Base-by-base conservation (phyloP, 1,139 yeast genomes). In the Lodderomyces elongisporus region DNA sequence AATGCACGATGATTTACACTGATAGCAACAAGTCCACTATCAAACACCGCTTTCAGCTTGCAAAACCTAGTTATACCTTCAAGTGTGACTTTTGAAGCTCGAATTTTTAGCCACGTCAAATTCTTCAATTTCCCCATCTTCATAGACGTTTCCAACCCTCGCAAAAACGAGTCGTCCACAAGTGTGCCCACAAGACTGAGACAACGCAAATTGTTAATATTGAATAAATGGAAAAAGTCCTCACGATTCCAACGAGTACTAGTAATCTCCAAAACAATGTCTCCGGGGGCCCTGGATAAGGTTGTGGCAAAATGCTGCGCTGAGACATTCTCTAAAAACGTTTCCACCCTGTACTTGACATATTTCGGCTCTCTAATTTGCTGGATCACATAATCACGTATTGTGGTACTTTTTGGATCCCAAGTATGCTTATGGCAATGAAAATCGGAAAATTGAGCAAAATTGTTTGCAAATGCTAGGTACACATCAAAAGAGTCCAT, bases 91-190 rank as follows among this genome's bases (percentile, higher is more conserved):
- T 25, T 35, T 14, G 43, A 37, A 23, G 28, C 49, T 14, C 41
- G 37, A 2, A 66, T 18, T 12, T 51, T 43, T 1, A 67, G 30
- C 1, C 60, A 39, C 10, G 52, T 43, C 15, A 67, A 47, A 9
- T 43, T 42, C 1, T 46, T 39, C 4, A 59, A 38, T 28, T 51
- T 54, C 1, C 53, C 56, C 14, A 52, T 56, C 27, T 40, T 41
- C 8, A 64, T 47, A 14, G 58, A 45, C 2, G n/a, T n/a, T n/a
- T n/a, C n/a, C n/a, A n/a, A n/a, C n/a, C n/a, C n/a, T n/a, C n/a
- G n/a, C n/a, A n/a, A n/a, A 18, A 55, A 57, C 14, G 45, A 53
- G 39, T 65, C 71, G 41, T 64, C 66, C 5, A 66, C 44, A 16
- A 17, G 17, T 29, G 49, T 51, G 28, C 53, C 48, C 1, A 70